Evolutionary conservation across 257 asterid species (phyloP).

Genomic region (Solanum acaule): DNA sequence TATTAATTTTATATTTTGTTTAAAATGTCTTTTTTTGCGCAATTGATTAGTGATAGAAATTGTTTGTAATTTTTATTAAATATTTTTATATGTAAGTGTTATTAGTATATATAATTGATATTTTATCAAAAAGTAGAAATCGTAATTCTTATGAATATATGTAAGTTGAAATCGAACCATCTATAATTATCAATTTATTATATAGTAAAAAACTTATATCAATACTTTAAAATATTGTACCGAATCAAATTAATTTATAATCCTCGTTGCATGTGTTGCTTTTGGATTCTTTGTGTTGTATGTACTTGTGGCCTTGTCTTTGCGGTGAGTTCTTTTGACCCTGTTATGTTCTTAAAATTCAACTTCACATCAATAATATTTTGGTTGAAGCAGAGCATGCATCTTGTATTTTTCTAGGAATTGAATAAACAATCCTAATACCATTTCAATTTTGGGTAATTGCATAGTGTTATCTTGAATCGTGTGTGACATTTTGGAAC

Average conservation of each 20-base stretch:
- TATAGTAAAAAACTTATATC: too few species aligned
- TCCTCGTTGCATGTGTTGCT: slow-evolving; percentile 33
- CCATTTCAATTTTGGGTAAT: not conserved
- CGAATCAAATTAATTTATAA: not conserved
- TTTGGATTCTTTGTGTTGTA: slow-evolving; percentile 75
- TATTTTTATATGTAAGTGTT: too few species aligned
- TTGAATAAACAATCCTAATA: not conserved
- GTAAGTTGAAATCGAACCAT: not conserved
- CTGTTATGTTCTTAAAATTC: not conserved
- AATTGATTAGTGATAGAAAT: not conserved
- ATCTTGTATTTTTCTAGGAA: not conserved
- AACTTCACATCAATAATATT: not conserved
- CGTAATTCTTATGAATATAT: too few species aligned
- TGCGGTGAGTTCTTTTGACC: not conserved
- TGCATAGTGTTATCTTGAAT: not conserved
- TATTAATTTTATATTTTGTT: too few species aligned
- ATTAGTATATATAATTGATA: not conserved
- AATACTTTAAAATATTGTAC: not conserved
- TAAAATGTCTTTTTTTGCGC: too few species aligned
- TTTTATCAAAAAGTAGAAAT: too few species aligned
- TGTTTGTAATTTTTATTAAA: not conserved
- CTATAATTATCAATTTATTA: too few species aligned
- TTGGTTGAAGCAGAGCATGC: not conserved
- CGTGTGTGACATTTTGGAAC: not conserved
- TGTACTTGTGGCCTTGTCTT: slow-evolving; percentile 54